Evolutionary conservation across 352 stramenopile genomes (phyloP).

Genomic region (Phytophthora citrophthora): DNA sequence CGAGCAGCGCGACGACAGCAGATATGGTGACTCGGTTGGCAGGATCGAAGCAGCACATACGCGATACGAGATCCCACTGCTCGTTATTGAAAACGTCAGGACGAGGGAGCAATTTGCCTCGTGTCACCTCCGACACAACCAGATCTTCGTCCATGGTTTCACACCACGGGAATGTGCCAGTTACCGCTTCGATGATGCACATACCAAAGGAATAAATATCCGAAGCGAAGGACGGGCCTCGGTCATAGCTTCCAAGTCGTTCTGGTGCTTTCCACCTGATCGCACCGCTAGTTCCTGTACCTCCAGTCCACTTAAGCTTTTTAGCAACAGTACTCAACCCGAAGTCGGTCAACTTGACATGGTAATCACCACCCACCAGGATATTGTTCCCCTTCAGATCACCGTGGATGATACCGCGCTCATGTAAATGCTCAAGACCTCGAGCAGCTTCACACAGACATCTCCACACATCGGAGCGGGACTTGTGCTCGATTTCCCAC

Average conservation of each 20-base stretch:
- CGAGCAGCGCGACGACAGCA: constrained; percentile 20
- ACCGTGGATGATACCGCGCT: constrained; percentile 65
- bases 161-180: constrained; percentile 34
- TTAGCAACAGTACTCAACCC: constrained; percentile 33
- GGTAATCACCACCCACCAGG: constrained; percentile 55
- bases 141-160: constrained; percentile 33
- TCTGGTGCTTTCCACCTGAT: constrained; percentile 45
- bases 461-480: constrained; percentile 21
- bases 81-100: constrained; percentile 24
- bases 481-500: constrained; percentile 15
- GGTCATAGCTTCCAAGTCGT: constrained; percentile 24
- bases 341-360: constrained; percentile 46
- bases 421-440: constrained; percentile 37
- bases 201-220: constrained; percentile 52
- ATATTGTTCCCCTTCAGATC: constrained; percentile 90
- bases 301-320: constrained; percentile 18
- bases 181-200: constrained; percentile 46
- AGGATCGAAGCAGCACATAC: constrained; percentile 34
- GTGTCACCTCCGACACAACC: constrained; percentile 23
- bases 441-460: constrained; percentile 33
- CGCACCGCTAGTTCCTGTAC: constrained; percentile 17
- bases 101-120: constrained; percentile 24
- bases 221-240: constrained; percentile 32
- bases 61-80: constrained; percentile 34
- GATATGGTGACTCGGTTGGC: constrained; percentile 24